Conservation (phyloP, 2,329 filamentous ascomycete genomes). For the Epicoccum nigrum region DNA sequence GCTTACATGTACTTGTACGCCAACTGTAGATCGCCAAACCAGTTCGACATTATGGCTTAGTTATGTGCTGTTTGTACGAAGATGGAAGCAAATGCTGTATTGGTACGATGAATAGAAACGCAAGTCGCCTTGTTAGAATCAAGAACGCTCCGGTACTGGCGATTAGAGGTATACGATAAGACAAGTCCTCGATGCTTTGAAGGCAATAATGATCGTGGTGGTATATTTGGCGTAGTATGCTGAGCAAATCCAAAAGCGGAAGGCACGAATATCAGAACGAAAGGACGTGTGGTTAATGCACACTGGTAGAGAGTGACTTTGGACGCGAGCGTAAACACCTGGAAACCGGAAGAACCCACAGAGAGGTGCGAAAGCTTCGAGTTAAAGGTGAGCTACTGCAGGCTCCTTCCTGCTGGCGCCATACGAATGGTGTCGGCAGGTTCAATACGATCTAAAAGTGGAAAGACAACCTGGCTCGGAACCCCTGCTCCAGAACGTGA, state of each 20-base stretch:
- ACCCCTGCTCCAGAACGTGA: conserved; percentile 30
- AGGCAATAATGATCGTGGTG: background rate
- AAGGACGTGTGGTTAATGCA: conserved; percentile 43
- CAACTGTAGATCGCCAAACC: conserved; percentile 45
- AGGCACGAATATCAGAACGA: conserved; percentile 32
- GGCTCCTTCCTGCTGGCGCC: conserved; percentile 33
- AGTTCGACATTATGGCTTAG: conserved; percentile 35
- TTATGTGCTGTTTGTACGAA: background rate
- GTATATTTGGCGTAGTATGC: conserved; percentile 15
- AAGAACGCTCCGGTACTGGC: background rate
- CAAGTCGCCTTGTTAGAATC: background rate
- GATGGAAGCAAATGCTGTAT: background rate
- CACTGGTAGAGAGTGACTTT: conserved; percentile 35
- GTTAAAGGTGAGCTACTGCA: conserved; percentile 30
- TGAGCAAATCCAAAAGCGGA: conserved; percentile 22
- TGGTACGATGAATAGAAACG: background rate
- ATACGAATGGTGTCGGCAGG: conserved; percentile 30
- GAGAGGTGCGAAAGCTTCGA: conserved; percentile 27
- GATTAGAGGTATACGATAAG: background rate
- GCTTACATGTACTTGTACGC: conserved; percentile 49
- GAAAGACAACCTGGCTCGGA: conserved; percentile 35
- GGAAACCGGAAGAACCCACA: conserved; percentile 23
- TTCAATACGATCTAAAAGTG: conserved; percentile 43
- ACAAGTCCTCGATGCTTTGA: background rate
- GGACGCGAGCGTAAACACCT: conserved; percentile 27